Percentiles rank a stretch among this genome's conserved stretches.
Evolutionary conservation across 768 basidiomycete genomes (phyloP).

Genomic region (Lyophyllum semitale): DNA sequence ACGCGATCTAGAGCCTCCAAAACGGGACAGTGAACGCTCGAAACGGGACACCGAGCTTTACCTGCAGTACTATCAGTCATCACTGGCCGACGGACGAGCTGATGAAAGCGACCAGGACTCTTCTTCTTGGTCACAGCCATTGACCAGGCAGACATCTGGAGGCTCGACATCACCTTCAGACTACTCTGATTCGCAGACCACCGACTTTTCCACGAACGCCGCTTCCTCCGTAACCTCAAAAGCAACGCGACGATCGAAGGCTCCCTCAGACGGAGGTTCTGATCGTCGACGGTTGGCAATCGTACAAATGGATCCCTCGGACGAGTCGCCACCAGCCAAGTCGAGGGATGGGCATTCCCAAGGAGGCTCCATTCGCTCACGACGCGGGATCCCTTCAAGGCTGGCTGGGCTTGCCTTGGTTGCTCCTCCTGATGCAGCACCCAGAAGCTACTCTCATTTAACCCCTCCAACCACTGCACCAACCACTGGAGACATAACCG

Average conservation of each 20-base stretch:
- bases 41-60: constrained; percentile 17
- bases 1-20: constrained; percentile 5
- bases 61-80: constrained; percentile 51
- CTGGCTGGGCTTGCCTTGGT: constrained; percentile 63
- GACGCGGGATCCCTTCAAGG: constrained; percentile 40
- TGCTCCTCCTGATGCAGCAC: constrained; percentile 70
- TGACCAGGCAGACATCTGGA: constrained; percentile 29
- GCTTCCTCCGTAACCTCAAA: constrained; percentile 28
- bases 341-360: constrained; percentile 28
- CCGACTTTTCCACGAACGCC: constrained; percentile 17
- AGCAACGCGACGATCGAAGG: constrained; percentile 45
- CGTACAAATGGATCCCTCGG: constrained; percentile 55
- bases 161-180: constrained; percentile 49
- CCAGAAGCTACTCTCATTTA: constrained; percentile 51
- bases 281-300: constrained; percentile 71
- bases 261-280: constrained; percentile 58
- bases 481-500: constrained; percentile 22
- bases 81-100: constrained; percentile 40
- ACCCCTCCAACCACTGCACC: constrained; percentile 55
- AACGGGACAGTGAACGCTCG: constrained; percentile 7
- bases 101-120: constrained; percentile 24
- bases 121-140: constrained; percentile 21
- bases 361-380: constrained; percentile 35
- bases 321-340: constrained; percentile 26
- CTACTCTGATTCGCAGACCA: constrained; percentile 47